Evolutionary conservation across 495 filamentous ascomycete genomes (phyloP), one percentile per base, ranked within the genome.

Genomic region (Penicillium odoratum): DNA sequence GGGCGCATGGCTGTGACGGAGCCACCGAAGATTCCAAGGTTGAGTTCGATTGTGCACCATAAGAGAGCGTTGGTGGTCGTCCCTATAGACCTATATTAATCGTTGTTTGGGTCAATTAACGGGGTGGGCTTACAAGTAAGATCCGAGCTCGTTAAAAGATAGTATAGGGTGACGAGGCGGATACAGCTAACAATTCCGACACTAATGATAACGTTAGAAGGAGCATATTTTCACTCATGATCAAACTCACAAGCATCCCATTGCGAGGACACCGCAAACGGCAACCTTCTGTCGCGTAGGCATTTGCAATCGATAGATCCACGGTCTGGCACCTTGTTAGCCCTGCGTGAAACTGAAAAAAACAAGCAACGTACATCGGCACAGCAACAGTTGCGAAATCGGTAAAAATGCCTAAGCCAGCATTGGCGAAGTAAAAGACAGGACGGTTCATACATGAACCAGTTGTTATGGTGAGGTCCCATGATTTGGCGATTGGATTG

Each of bases 351-450:
- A 28, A 8, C 18, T 9, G 7, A 30, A 29, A 2, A 18, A 6
- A 28, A 11, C 25, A 36, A 2, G 10, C 2, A 44, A 70, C 70
- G 29, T 61, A 73, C 68, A 78, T 68, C 21, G 74, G 73, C 5
- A 75, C 61, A 21, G 72, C 49, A 0, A 76, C 67, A 8, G 74
- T 74, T 10, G 69, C 61, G 53, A 76, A 69, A 31, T 78, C 73
- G 0, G 69, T 70, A 21, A 73, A 68, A 6, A 76, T 71, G 29
- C 68, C 68, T 55, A 75, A 42, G 29, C 66, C 69, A 5, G 68
- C 68, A 26, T 72, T 74, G 42, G 68, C 74, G 57, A 74, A 76
- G 49, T 74, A 71, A 13, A 70, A 64, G 0, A 63, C 60, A 6
- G 68, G 64, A n/a, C 64, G 52, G 55, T 70, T 65, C 62, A 70